Base-by-base conservation (phyloP, 306 rosid genomes). In the Ceratonia siliqua region DNA sequence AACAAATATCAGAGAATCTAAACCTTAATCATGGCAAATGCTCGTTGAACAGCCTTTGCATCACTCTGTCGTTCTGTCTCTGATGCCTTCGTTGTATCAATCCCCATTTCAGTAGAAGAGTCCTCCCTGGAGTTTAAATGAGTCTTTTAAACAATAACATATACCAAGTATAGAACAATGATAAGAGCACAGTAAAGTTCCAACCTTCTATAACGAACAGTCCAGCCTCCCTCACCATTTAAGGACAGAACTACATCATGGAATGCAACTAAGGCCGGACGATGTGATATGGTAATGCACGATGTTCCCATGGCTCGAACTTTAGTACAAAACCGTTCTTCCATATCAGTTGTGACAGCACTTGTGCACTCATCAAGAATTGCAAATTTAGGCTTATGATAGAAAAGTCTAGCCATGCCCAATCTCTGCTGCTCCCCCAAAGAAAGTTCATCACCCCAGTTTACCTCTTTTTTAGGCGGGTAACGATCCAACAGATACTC, bases 301-400 rank as follows among this genome's bases (percentile, higher is more conserved):
- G 99, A 92, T 21, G 99, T 95, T 83, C 99, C 99, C 99, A 95
- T 95, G 39, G 96, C 99, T 78, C 96, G 82, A 68, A 95, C 99
- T 82, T 92, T 90, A 78, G 96, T 86, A 87, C 99, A 95, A 82
- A 95, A 95, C 8, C 99, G 92, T 78, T 95, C 99, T 86, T 95
- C 99, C 99, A 95, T 95, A 82, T 95, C 98, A 74, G 98, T 95
- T 75, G 99, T 95, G 78, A 95, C 99, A 68, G 99, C 99, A 90
- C 99, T 95, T 2, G 99, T 95, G 85, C 99, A 95, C 79, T 95
- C 99, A 67, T 95, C 99, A 70, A 95, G 98, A 87, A 95, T 95
- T 68, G 99, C 99, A 85, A 95, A 95, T 80, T 89, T 92, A 66
- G 99, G 99, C 84, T 85, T 95, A 77, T 95, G 99, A 73, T 95